Base-by-base conservation (phyloP, 75 land plant genomes). In the Cupressus sempervirens region DNA sequence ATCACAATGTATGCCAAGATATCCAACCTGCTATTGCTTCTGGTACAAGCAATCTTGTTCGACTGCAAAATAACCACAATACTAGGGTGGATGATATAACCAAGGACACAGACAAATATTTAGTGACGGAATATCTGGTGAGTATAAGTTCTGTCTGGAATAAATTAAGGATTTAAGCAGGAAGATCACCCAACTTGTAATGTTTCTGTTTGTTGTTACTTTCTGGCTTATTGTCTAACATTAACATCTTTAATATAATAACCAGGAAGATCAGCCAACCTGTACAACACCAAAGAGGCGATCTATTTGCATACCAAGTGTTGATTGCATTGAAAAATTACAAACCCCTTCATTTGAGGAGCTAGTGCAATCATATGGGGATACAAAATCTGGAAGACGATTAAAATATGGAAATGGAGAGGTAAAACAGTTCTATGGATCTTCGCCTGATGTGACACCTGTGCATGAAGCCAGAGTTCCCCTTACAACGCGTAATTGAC, bases 251-350 rank as follows among this genome's bases (percentile, higher is more conserved):
- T 11, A 30, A 68, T 75, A 72, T 20, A 82, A 75, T 74, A 46
- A 74, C 48, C 90, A 97, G 98, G 95, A 92, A 85, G 99, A 97
- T 89, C 89, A 89, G 82, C 93, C 96, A 73, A 94, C 96, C 13
- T 90, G 92, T 84, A 90, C 94, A 83, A 95, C 99, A 35, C 99
- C 96, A 13, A 93, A 85, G 86, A 95, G 87, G 89, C 89, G 98
- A 50, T 35, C 88, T 76, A 91, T 94, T 72, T 89, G 92, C 83
- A 86, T 95, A 2, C 99, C 99, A 20, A 92, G 89, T 52, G 73
- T 82, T 16, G 76, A 89, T 54, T 92, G 88, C 38, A 92, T 94
- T 53, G 93, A 93, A 70, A 92, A 92, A 68, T 89, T 94, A 7
- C 86, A 91, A 85, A 94, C 95, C 4, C 95, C 95, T 36, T 65